Percentiles rank a stretch among this genome's conserved stretches.
These are phyloP conservation scores for Camelina laxa DNA, from an alignment of 345 rosid genomes.

Conservation along the genomic window DNA sequence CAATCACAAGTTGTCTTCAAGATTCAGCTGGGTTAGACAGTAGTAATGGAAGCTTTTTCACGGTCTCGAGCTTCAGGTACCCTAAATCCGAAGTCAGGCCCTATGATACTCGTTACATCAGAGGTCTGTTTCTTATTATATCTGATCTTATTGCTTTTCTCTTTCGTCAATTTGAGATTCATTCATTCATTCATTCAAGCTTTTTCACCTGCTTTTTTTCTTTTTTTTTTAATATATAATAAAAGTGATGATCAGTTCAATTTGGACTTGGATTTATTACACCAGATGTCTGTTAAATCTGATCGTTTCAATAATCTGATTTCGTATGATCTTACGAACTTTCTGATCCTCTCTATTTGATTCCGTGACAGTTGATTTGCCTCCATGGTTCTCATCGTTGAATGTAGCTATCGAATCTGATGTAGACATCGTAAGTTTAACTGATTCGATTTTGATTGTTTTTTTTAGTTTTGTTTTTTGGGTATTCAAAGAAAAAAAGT, in stretches of 20 bases:
- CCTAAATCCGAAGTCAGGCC: conserved; percentile 66
- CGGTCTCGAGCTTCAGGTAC: conserved; percentile 71
- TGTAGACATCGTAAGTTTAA: conserved; percentile 78
- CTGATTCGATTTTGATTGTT: background rate
- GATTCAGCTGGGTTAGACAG: conserved; percentile 9
- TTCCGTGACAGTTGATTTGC: conserved; percentile 75
- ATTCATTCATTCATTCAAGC: background rate
- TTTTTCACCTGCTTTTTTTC: background rate
- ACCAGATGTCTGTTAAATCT: background rate
- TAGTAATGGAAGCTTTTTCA: conserved; percentile 44
- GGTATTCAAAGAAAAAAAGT: background rate
- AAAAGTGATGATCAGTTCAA: conserved; percentile 13
- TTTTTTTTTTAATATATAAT: background rate
- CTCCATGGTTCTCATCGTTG: conserved; percentile 88
- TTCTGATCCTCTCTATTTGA: conserved; percentile 38
- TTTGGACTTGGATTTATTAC: background rate
- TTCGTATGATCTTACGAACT: conserved; percentile 6
- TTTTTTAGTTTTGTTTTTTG: background rate
- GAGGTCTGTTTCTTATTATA: conserved; percentile 50
- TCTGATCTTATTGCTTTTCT: background rate
- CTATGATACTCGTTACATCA: conserved; percentile 67
- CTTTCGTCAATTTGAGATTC: background rate
- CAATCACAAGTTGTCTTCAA: conserved; percentile 26
- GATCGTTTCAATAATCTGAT: background rate
- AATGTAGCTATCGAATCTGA: conserved; percentile 72